Base-by-base conservation (phyloP, 1,284 basidiomycete species). In the Leccinum proliferum region DNA sequence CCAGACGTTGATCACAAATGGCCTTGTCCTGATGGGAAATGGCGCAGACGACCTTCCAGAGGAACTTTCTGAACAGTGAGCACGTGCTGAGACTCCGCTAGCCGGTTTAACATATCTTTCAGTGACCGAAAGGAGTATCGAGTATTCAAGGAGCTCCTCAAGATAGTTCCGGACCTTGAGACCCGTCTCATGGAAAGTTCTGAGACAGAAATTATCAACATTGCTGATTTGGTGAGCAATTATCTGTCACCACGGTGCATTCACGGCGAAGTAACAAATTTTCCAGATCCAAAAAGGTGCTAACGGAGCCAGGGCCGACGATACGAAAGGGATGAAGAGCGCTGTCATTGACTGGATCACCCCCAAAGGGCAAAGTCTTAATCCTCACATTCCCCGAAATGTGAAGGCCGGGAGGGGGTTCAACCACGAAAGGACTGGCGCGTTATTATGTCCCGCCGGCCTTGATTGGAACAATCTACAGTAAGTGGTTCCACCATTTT, bases 231-330 rank as follows among this genome's bases (percentile, higher is more conserved):
- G 29, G 32, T 55, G 32, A 55, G 53, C 25, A 48, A 3, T 18
- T 11, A 1, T 18, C n/a, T 48, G 18, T 52, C 21, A 37, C 37
- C 37, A 37, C 37, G 37, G 21, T 18, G 21, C n/a, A 50, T 50
- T 50, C 3, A 50, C 0, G 5, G 21, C 18, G 46, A 0, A n/a
- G 48, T 25, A 50, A 50, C 21, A 12, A 0, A n/a, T 0, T 4
- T 25, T 50, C 11, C 11, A 50, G 53, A 55, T 55, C 29, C 32
- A 55, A n/a, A 34, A 34, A n/a, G 32, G 29, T 35, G 53, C 29
- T 1, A 55, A 34, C 10, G 15, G 53, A 34, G 29, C 29, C 14
- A 55, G 29, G 3, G 53, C 53, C 15, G 32, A 55, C 15, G 29
- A 55, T 2, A 55, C 15, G 15, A 55, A 55, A 1, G 53, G 32